These are phyloP conservation scores for Byssoonygena ceratinophila DNA, from an alignment of 2,329 filamentous ascomycete genomes.

Conservation along the genomic window DNA sequence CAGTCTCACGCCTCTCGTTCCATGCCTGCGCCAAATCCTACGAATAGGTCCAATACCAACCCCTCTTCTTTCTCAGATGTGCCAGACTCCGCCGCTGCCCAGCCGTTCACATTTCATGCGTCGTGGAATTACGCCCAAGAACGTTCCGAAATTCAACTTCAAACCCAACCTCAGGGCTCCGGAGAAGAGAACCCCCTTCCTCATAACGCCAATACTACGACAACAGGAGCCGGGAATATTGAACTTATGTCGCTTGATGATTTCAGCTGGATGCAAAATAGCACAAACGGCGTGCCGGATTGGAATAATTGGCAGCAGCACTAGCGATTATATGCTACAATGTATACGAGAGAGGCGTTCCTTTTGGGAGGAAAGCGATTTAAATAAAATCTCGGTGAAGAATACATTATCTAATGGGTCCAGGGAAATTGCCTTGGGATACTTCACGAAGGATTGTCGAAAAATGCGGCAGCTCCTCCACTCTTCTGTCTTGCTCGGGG, in stretches of 20 bases:
- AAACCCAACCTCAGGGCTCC: background rate
- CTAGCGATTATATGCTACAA: no score
- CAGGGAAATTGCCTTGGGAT: no score
- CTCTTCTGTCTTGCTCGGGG: background rate
- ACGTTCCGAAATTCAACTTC: background rate
- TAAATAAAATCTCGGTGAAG: no score
- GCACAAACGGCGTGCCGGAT: background rate
- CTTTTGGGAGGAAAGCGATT: no score
- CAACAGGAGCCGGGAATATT: background rate
- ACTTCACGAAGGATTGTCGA: no score
- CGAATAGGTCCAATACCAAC: background rate
- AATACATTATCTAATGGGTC: no score
- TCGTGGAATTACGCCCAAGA: constrained; percentile 5
- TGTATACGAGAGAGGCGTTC: background rate
- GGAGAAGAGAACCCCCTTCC: background rate
- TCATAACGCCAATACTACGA: background rate
- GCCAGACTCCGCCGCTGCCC: background rate
- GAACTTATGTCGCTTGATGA: constrained; percentile 1
- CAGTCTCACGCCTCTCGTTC: background rate
- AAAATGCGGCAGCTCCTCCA: no score
- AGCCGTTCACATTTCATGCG: constrained; percentile 5
- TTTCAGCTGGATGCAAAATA: constrained; percentile 6
- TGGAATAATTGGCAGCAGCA: constrained; percentile 10
- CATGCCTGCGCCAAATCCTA: constrained; percentile 8
- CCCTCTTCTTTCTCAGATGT: background rate